Percentiles rank a stretch among this genome's conserved stretches.
Evolutionary conservation across 2,329 filamentous ascomycete species (phyloP).

Genomic region (Pseudogymnoascus sp.): DNA sequence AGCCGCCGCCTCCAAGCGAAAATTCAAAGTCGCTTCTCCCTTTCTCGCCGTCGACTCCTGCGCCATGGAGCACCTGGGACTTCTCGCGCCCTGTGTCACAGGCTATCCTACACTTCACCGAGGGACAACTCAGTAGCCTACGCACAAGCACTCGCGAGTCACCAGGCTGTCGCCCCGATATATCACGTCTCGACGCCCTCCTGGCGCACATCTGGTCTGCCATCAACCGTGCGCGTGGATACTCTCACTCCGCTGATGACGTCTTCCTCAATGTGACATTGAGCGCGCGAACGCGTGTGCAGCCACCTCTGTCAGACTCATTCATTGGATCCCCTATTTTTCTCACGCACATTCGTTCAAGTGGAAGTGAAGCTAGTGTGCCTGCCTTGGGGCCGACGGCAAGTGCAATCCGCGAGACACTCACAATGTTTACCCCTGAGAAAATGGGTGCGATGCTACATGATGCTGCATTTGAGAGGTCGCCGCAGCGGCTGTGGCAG

Average conservation of each 20-base stretch:
- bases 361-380: slow-evolving; percentile 8
- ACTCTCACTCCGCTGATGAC: slow-evolving; percentile 17
- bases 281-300: slow-evolving; percentile 32
- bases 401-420: slow-evolving; percentile 27
- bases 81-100: slow-evolving; percentile 25
- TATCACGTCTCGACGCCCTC: slow-evolving; percentile 30
- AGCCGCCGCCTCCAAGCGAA: background rate
- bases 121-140: slow-evolving; percentile 24
- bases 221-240: slow-evolving; percentile 34
- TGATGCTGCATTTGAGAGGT: slow-evolving; percentile 34
- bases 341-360: slow-evolving; percentile 28
- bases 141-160: slow-evolving; percentile 17
- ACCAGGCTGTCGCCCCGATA: slow-evolving; percentile 27
- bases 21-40: slow-evolving; percentile 18
- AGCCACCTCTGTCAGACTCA: slow-evolving; percentile 31
- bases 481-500: slow-evolving; percentile 41
- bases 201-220: slow-evolving; percentile 38
- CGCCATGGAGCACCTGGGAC: slow-evolving; percentile 37
- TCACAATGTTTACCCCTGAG: slow-evolving; percentile 30
- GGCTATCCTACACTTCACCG: slow-evolving; percentile 31
- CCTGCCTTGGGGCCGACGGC: slow-evolving; percentile 17
- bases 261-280: slow-evolving; percentile 35
- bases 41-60: slow-evolving; percentile 24
- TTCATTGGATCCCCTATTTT: slow-evolving; percentile 39
- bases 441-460: slow-evolving; percentile 34